Base-by-base conservation (phyloP, 192 early-diverging fungal genomes). In the Chytriomyces hyalinus region DNA sequence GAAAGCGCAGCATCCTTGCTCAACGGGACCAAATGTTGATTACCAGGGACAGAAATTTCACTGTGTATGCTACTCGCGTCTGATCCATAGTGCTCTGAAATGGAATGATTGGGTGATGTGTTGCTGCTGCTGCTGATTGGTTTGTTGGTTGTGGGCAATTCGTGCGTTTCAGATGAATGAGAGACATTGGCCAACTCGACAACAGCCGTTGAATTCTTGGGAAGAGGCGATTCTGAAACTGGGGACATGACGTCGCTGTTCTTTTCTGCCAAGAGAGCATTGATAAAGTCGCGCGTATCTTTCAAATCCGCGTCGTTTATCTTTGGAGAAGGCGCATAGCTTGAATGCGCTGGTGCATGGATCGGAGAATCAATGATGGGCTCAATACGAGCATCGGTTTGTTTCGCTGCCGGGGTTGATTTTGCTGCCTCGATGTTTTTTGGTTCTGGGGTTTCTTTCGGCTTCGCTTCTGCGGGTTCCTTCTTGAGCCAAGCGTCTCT, bases 221-320 rank as follows among this genome's bases (percentile, higher is more conserved):
- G 20, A 64, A 64, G 62, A 26, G 20, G 26, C 5, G 26, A 22
- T 64, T 64, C 62, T 36, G 36, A 36, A 36, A 36, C 36, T 4
- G 36, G 36, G 36, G 36, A 2, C 36, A 36, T 36, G 36, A 4
- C 4, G 4, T 64, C 62, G 2, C 5, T 28, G 8, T 15, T 67
- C 47, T 43, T 13, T 13, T 28, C 66, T 47, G 13, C 28, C 66
- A 67, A 46, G 43, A 67, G 66, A 15, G 28, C 44, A 17, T 67
- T 15, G 24, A 67, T 67, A 67, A 67, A 67, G 43, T 67, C 47
- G 15, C 66, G 66, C 17, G 66, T 67, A 17, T 67, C 66, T 28
- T 67, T 67, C 43, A 67, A 46, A 17, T 67, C 66, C 44, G 66
- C 36, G 66, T 47, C 66, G 46, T 67, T 46, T 13, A 46, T 48